phyloP scores from a whole-genome alignment of 345 rosid species.

The Hevea brasiliensis region DNA sequence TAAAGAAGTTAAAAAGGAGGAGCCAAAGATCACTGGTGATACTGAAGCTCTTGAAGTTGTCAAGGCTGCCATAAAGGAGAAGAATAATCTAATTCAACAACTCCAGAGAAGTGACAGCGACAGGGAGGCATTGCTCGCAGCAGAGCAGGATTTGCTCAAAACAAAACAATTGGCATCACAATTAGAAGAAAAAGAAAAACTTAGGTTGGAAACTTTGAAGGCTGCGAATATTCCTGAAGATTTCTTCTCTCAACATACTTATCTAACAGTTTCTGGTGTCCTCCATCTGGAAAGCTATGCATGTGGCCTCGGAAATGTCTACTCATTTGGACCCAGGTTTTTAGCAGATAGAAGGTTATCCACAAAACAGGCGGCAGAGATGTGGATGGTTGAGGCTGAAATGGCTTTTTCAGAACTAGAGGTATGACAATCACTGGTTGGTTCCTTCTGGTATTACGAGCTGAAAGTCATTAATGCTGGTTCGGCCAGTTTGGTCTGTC shows the following conservation, averaged over 20 bases:
- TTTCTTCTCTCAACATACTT: slow-evolving; percentile 57
- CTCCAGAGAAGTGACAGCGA: slow-evolving; percentile 86
- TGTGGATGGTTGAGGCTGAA: slow-evolving; percentile 79
- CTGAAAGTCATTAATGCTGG: too few species aligned
- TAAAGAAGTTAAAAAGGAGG: slow-evolving; percentile 39
- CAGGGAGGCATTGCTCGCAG: slow-evolving; percentile 66
- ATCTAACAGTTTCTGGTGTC: slow-evolving; percentile 68
- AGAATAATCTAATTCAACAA: slow-evolving; percentile 56
- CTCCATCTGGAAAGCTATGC: slow-evolving; percentile 90
- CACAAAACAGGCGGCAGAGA: slow-evolving; percentile 61
- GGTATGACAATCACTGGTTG: slow-evolving; percentile 39
- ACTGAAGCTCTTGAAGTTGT: slow-evolving; percentile 49
- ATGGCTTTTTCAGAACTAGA: slow-evolving; percentile 76
- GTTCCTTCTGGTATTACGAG: too few species aligned
- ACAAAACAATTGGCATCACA: slow-evolving; percentile 64
- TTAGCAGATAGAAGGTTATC: slow-evolving; percentile 54
- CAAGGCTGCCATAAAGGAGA: slow-evolving; percentile 67
- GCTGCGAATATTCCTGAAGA: slow-evolving; percentile 41
- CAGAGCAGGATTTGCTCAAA: slow-evolving; percentile 64
- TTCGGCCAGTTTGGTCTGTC: too few species aligned
- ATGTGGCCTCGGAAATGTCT: slow-evolving; percentile 85
- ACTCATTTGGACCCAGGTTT: slow-evolving; percentile 82
- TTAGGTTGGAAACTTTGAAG: slow-evolving; percentile 36
- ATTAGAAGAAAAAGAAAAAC: slow-evolving; percentile 56
- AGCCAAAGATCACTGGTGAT: slow-evolving; percentile 20